These are phyloP conservation scores for Psophocarpus tetragonolobus DNA, from an alignment of 306 rosid genomes.

Conservation along the genomic window DNA sequence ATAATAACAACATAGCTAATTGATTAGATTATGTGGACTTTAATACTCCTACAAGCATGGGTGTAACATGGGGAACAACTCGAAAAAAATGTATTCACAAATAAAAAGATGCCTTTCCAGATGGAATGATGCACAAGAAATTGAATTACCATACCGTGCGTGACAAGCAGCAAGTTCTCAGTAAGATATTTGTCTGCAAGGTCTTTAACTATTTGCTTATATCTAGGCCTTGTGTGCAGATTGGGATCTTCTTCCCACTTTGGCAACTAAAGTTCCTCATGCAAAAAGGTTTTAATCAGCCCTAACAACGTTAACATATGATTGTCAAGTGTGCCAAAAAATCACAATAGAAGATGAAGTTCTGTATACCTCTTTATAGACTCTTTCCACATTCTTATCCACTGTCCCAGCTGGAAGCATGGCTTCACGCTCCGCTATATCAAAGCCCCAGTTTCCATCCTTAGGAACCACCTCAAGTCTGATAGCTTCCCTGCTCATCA, in stretches of 20 bases:
- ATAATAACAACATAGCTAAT: too few relatives aligned
- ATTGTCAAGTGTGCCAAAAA: not conserved
- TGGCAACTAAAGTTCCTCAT: slow-evolving; percentile 61
- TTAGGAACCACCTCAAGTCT: slow-evolving; percentile 53
- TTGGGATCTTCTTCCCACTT: slow-evolving; percentile 67
- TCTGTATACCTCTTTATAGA: slow-evolving; percentile 66
- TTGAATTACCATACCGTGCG: slow-evolving; percentile 66
- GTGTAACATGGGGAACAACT: not conserved
- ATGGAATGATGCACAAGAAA: not conserved
- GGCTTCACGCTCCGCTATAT: slow-evolving; percentile 68
- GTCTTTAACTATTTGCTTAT: slow-evolving; percentile 53
- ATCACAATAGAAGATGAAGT: not conserved
- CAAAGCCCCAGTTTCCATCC: slow-evolving; percentile 77
- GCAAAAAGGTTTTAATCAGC: slow-evolving; percentile 7
- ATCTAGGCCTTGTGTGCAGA: slow-evolving; percentile 55
- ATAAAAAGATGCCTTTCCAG: not conserved
- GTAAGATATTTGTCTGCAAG: slow-evolving; percentile 74
- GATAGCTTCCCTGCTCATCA: slow-evolving; percentile 71
- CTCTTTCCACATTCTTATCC: slow-evolving; percentile 54
- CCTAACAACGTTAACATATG: not conserved
- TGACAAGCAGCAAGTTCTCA: slow-evolving; percentile 84
- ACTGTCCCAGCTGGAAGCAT: slow-evolving; percentile 71
- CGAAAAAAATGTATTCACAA: not conserved
- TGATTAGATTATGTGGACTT: too few relatives aligned
- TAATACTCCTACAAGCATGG: too few relatives aligned